Evolutionary conservation across 78 protist species (phyloP), one percentile per base, ranked within the genome.

Genomic region (Anaeramoeba flamelloides): DNA sequence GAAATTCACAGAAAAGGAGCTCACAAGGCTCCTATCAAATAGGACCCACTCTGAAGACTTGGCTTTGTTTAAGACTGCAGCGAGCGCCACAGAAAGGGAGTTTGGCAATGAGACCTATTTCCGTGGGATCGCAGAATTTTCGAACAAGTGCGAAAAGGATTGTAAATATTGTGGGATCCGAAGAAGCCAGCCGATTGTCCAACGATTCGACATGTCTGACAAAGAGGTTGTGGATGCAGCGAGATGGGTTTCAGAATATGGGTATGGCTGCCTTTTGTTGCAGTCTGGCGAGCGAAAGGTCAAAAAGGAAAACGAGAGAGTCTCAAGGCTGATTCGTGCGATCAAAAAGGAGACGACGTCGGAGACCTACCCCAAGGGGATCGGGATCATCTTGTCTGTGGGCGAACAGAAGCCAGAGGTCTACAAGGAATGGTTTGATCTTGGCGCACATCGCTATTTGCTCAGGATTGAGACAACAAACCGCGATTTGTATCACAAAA

Each of bases 111-210:
- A 80, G 39, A 36, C 31, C 36, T 64, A 64, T 77, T 3, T 84
- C 31, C 82, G 86, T 30, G 86, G 85, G 8, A 12, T 84, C 2
- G 33, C 79, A 30, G 86, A 84, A 41, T 81, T 84, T 82, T 76
- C 81, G 32, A 84, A 84, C 41, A 77, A 40, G 22, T 84, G 86
- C 74, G 30, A 1, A 36, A 84, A 84, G 32, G 37, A 80, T 69
- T 84, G 86, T 78, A 30, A 26, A 31, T 84, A 84, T 40, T 84
- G 86, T 69, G 86, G 86, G 22, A 81, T 84, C 8, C 79, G 86
- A 36, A 1, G 8, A 30, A 4, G 36, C 8, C 12, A 3, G 30
- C n/a, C 76, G 2, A 31, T 4, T 2, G 22, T 39, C 74, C 2
- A 34, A 26, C 2, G 1, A 82, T 33, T 84, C 36, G 38, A 53